Base-by-base conservation (phyloP, 2,329 filamentous ascomycete species). In the Fusarium multiceps region DNA sequence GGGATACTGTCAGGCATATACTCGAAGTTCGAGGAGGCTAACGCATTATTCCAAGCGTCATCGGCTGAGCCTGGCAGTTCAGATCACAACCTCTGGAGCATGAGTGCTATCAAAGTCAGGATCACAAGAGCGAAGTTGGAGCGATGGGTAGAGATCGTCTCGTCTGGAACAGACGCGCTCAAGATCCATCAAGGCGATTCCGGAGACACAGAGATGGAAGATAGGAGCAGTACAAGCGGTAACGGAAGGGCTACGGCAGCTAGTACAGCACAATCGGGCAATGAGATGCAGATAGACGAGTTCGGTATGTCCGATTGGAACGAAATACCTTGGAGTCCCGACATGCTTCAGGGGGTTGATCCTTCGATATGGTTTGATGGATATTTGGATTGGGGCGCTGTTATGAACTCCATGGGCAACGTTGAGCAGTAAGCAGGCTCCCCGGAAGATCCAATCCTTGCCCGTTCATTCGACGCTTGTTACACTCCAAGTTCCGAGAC, bases 61-160 rank as follows among this genome's bases (percentile, higher is more conserved):
- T 75, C 78, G 4, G 68, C 75, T 0, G 78, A 81, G 9, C 63
- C 74, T 0, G 80, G 75, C n/a, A 73, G 72, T 1, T 78, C 78
- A 55, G 80, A 84, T 13, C 81, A 82, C 54, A 85, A 84, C 48
- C 71, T 85, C 0, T 87, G 84, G 84, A 83, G 82, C 8, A 75
- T 86, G 66, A 82, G 82, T 0, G 81, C 84, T 0, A 79, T 82
- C 40, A 86, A 86, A 46, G 75, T 87, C 1, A 78, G 80, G 21
- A 82, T 86, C 34, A 82, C 82, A 1, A 80, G 80, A 9, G 76
- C 80, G 5, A 86, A 85, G 63, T 67, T 87, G 0, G 82, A 84
- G 53, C 78, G 80, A 18, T 86, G 83, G 81, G 80, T 82, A 0
- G 84, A 86, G 50, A 77, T 84, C 1, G 80, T 85, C 0, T 78